These are phyloP conservation scores for Cucurbita moschata DNA, from an alignment of 306 rosid genomes.

Conservation along the genomic window DNA sequence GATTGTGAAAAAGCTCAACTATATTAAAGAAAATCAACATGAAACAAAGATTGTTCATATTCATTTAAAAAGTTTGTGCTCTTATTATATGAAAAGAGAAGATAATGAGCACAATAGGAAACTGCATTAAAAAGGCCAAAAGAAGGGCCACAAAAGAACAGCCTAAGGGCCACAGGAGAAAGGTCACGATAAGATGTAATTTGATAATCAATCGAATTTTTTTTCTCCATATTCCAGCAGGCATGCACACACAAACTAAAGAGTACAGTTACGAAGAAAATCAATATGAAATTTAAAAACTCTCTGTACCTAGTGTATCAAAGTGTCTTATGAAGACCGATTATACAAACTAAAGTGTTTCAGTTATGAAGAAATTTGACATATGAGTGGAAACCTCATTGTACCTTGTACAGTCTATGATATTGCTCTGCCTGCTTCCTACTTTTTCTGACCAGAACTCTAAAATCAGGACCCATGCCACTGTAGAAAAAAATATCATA, in stretches of 20 bases:
- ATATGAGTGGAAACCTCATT: not conserved
- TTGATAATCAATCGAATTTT: not conserved
- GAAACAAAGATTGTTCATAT: not conserved
- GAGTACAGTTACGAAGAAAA: not conserved
- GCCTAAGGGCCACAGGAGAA: not conserved
- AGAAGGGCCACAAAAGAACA: not conserved
- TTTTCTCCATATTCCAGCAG: not conserved
- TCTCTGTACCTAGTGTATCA: conserved; percentile 38
- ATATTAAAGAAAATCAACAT: not conserved
- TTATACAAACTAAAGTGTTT: not conserved
- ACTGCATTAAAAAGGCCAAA: not conserved
- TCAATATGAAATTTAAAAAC: not conserved
- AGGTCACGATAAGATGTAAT: not conserved
- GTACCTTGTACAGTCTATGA: conserved; percentile 75
- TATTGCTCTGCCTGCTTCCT: conserved; percentile 94
- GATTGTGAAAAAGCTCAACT: not conserved
- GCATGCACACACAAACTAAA: not conserved
- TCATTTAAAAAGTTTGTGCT: not conserved
- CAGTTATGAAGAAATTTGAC: not conserved
- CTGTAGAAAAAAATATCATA: conserved; percentile 19
- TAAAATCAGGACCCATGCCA: conserved; percentile 98
- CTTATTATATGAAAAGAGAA: not conserved
- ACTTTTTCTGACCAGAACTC: conserved; percentile 90
- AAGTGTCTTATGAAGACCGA: not conserved
- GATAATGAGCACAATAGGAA: too few relatives aligned